Percentiles rank a stretch among this genome's conserved stretches.
Evolutionary conservation across 768 basidiomycete genomes (phyloP).

Genomic region (Collybia mongolica): DNA sequence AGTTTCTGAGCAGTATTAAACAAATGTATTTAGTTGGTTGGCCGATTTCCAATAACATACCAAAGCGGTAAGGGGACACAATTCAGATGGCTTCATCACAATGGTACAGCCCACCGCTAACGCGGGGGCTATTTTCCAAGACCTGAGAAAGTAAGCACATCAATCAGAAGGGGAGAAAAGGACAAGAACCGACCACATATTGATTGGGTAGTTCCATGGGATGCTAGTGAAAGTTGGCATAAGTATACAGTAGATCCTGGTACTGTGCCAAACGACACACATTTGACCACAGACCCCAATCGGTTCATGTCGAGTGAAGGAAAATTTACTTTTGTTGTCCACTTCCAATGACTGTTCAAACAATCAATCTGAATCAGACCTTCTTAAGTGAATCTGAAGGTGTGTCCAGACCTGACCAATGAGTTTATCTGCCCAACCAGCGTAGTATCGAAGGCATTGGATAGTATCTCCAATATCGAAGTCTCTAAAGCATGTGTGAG

Average conservation of each 20-base stretch:
- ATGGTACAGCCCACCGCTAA: constrained; percentile 90
- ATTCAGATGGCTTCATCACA: constrained; percentile 93
- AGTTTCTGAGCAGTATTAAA: constrained; percentile 56
- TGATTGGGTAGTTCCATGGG: constrained; percentile 93
- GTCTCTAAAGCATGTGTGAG: constrained; percentile 44
- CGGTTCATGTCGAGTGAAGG: constrained; percentile 86
- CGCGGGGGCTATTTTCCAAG: constrained; percentile 94
- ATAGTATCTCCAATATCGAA: constrained; percentile 79
- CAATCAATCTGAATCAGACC: constrained; percentile 2
- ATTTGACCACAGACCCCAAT: constrained; percentile 96
- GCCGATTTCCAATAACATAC: constrained; percentile 33
- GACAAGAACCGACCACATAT: constrained; percentile 60
- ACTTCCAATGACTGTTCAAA: constrained; percentile 67
- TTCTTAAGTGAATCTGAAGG: background rate
- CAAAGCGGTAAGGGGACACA: constrained; percentile 82
- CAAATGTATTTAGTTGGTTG: background rate
- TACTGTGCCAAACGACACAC: constrained; percentile 35
- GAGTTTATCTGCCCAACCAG: constrained; percentile 96
- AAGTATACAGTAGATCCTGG: background rate
- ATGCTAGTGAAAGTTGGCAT: constrained; percentile 45
- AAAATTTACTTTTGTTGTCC: constrained; percentile 76
- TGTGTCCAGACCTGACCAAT: constrained; percentile 65
- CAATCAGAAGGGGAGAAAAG: background rate
- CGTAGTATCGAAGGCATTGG: constrained; percentile 85
- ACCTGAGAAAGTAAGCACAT: constrained; percentile 34